These are phyloP conservation scores for Acanthamoeba rhysodes DNA, from an alignment of 208 protist genomes.

Conservation along the genomic window DNA sequence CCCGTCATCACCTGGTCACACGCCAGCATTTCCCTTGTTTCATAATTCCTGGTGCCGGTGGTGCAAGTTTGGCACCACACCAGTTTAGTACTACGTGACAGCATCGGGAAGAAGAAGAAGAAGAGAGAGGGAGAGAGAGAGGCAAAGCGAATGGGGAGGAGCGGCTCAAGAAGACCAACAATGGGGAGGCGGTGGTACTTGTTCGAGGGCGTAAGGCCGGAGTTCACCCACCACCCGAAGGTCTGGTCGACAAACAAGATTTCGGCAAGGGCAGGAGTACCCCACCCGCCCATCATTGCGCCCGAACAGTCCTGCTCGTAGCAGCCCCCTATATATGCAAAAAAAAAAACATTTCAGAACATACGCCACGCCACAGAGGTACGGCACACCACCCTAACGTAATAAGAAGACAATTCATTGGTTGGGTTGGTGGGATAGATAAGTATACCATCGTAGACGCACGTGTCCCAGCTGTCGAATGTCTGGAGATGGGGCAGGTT, in stretches of 20 bases:
- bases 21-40: background rate
- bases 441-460: background rate
- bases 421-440: background rate
- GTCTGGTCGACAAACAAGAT: background rate
- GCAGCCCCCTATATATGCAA: background rate
- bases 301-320: background rate
- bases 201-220: constrained; percentile 4
- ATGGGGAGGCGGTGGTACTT: background rate
- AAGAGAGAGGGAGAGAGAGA: background rate
- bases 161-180: background rate
- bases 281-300: background rate
- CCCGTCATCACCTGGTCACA: background rate
- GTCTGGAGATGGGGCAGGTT: background rate
- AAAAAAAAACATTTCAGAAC: too few relatives aligned
- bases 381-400: too few relatives aligned
- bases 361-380: too few relatives aligned
- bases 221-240: background rate
- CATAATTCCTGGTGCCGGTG: background rate
- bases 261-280: background rate
- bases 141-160: too few relatives aligned
- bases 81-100: too few relatives aligned
- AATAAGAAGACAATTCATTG: background rate
- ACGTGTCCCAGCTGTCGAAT: background rate
- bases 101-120: background rate
- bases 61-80: too few relatives aligned